Conservation (phyloP, 176 grass and related monocot species). For the Paspalum notatum region DNA sequence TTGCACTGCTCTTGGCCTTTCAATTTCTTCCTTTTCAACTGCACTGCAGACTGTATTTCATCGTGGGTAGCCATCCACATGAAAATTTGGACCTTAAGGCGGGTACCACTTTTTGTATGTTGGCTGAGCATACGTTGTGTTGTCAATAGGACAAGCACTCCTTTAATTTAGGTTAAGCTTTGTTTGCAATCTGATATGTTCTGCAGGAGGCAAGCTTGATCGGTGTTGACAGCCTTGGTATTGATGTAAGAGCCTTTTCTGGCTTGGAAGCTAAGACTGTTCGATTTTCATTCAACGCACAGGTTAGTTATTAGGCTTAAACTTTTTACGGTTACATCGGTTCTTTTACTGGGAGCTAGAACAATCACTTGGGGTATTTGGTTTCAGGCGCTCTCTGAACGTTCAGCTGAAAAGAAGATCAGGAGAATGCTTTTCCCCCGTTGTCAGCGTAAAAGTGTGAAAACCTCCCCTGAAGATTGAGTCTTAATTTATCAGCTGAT, state of each 20-base stretch:
- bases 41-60: no score
- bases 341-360: background rate
- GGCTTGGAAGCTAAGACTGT: slow-evolving; percentile 73
- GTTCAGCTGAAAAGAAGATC: slow-evolving; percentile 90
- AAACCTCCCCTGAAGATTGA: slow-evolving; percentile 55
- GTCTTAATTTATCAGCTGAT: slow-evolving; percentile 37
- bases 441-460: slow-evolving; percentile 53
- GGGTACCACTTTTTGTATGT: no score
- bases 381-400: slow-evolving; percentile 74
- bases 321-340: background rate
- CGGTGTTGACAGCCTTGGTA: slow-evolving; percentile 80
- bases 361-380: slow-evolving; percentile 25
- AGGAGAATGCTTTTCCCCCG: slow-evolving; percentile 81
- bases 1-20: no score
- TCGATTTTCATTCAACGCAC: slow-evolving; percentile 84
- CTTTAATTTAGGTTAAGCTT: slow-evolving; percentile 6
- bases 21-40: no score
- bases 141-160: background rate
- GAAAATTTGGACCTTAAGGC: no score
- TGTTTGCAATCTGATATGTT: slow-evolving; percentile 34
- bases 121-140: background rate
- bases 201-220: slow-evolving; percentile 80
- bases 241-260: slow-evolving; percentile 86
- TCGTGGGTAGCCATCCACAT: no score
- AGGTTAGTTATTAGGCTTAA: slow-evolving; percentile 48